Conservation (phyloP, 305 asterid genomes). For the Fraxinus nigra region DNA sequence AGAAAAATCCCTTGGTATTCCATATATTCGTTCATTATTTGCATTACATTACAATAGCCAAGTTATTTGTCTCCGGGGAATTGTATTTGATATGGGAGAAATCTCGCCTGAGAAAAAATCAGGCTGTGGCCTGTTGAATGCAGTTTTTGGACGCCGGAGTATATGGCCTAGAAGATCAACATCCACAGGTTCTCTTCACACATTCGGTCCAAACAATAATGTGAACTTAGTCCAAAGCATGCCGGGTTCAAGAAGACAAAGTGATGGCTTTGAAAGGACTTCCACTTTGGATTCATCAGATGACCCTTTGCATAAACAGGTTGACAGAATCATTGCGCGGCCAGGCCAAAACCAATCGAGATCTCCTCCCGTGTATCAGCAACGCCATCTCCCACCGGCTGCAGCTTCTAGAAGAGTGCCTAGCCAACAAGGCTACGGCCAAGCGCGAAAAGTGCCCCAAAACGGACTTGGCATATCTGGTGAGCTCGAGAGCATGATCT, state of each 20-base stretch:
- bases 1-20: not conserved
- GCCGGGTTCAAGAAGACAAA: constrained; percentile 34
- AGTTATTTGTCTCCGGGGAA: not conserved
- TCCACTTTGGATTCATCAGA: constrained; percentile 1
- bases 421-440: constrained; percentile 27
- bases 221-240: constrained; percentile 36
- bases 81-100: constrained; percentile 48
- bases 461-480: constrained; percentile 55
- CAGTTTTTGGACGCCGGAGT: constrained; percentile 64
- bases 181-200: constrained; percentile 46
- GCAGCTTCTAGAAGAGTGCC: not conserved
- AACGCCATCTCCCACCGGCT: constrained; percentile 25
- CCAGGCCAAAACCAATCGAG: constrained; percentile 52
- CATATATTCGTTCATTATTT: not conserved
- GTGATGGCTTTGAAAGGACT: constrained; percentile 24
- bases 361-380: constrained; percentile 29
- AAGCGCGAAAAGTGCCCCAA: constrained; percentile 38
- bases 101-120: constrained; percentile 55
- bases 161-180: constrained; percentile 49
- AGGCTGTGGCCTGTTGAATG: constrained; percentile 71
- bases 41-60: not conserved
- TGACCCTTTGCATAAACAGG: constrained; percentile 5
- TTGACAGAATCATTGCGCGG: constrained; percentile 55
- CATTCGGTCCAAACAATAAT: not conserved
- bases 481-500: constrained; percentile 71